These are phyloP conservation scores for Dothistroma pini DNA, from an alignment of 2,329 filamentous ascomycete species.

Conservation along the genomic window DNA sequence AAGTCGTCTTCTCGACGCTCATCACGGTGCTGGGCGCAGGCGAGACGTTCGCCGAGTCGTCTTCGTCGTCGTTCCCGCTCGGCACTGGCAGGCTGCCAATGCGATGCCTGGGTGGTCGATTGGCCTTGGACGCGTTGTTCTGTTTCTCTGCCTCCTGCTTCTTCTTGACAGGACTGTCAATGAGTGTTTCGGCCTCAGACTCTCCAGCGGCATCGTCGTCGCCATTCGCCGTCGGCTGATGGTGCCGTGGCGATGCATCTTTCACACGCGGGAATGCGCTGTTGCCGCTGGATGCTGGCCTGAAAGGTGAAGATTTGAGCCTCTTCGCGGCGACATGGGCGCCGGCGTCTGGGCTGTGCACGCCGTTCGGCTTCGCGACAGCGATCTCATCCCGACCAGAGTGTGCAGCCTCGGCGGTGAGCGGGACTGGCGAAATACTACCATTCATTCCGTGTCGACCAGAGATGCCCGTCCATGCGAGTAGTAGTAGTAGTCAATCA, in stretches of 20 bases:
- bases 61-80: slow-evolving; percentile 31
- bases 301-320: slow-evolving; percentile 15
- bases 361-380: slow-evolving; percentile 10
- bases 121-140: slow-evolving; percentile 18
- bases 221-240: slow-evolving; percentile 13
- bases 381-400: slow-evolving; percentile 8
- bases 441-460: slow-evolving; percentile 30
- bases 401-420: slow-evolving; percentile 18
- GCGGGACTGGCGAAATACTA: slow-evolving; percentile 26
- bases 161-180: slow-evolving; percentile 43
- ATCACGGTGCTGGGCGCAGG: slow-evolving; percentile 28
- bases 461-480: slow-evolving; percentile 3
- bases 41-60: slow-evolving; percentile 29
- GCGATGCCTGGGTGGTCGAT: slow-evolving; percentile 26
- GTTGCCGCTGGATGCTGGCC: slow-evolving; percentile 10
- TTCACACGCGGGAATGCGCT: slow-evolving; percentile 13
- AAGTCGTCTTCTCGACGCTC: slow-evolving; percentile 23
- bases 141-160: slow-evolving; percentile 36
- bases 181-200: slow-evolving; percentile 51
- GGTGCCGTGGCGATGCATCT: slow-evolving; percentile 6
- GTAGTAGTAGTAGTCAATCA: too few relatives aligned
- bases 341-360: slow-evolving; percentile 6
- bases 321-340: slow-evolving; percentile 6
- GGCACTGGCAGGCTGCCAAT: slow-evolving; percentile 33
- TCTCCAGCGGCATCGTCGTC: slow-evolving; percentile 38